These are phyloP conservation scores for Phylloporus arenicola DNA, from an alignment of 768 basidiomycete species.

Conservation along the genomic window DNA sequence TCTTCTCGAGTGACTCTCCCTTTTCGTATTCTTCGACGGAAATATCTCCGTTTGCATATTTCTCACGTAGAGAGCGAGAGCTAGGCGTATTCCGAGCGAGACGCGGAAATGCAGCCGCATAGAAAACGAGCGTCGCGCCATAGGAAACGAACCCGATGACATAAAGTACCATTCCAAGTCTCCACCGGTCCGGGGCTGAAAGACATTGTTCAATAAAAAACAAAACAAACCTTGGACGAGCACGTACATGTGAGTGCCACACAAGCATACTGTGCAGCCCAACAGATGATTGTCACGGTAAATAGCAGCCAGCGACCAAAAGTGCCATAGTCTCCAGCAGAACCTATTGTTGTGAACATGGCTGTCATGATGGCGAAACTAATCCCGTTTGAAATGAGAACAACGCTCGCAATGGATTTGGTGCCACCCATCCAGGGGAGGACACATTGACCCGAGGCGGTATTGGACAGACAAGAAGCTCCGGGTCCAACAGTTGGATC, in stretches of 20 bases:
- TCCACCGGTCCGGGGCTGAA: slow-evolving; percentile 64
- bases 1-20: slow-evolving; percentile 80
- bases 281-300: slow-evolving; percentile 64
- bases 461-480: slow-evolving; percentile 54
- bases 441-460: slow-evolving; percentile 68
- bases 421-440: slow-evolving; percentile 72
- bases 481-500: slow-evolving; percentile 68
- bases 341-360: slow-evolving; percentile 74
- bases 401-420: slow-evolving; percentile 68
- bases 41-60: slow-evolving; percentile 57
- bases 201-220: neutral
- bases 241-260: slow-evolving; percentile 64
- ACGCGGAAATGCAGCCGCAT: slow-evolving; percentile 71
- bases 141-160: slow-evolving; percentile 77
- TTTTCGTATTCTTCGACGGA: slow-evolving; percentile 57
- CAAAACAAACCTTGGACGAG: neutral
- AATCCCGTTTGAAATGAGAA: slow-evolving; percentile 71
- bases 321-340: slow-evolving; percentile 31
- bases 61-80: slow-evolving; percentile 48
- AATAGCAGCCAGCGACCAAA: slow-evolving; percentile 81
- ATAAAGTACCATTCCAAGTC: slow-evolving; percentile 69
- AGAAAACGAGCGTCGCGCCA: slow-evolving; percentile 79
- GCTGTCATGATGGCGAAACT: slow-evolving; percentile 77
- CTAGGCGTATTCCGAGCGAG: slow-evolving; percentile 73
- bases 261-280: slow-evolving; percentile 75